Conservation (phyloP, 2,329 filamentous ascomycete species). For the Sporothrix sp. region DNA sequence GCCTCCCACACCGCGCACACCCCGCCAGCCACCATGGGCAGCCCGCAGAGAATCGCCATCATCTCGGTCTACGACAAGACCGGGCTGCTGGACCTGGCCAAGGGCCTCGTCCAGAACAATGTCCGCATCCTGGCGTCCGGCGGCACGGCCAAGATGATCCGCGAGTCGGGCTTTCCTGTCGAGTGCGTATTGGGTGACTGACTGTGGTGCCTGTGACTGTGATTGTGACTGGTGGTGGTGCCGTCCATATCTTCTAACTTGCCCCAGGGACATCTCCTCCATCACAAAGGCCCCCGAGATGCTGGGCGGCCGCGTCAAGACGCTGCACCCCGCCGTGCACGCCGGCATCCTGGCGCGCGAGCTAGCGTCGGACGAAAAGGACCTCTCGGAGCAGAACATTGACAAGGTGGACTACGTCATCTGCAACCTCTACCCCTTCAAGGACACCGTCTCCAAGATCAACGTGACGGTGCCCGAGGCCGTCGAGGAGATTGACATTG, state of each 20-base stretch:
- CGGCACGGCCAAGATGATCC: conserved; percentile 91
- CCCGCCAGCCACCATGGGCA: conserved; percentile 24
- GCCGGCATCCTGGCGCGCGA: conserved; percentile 88
- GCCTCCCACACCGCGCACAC: background rate
- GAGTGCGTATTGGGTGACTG: conserved; percentile 70
- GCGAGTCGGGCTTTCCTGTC: conserved; percentile 89
- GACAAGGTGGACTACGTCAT: conserved; percentile 92
- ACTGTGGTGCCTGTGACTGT: too few relatives aligned
- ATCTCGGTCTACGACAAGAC: conserved; percentile 99
- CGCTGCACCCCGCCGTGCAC: conserved; percentile 87
- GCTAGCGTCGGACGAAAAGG: conserved; percentile 91
- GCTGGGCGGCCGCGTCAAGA: conserved; percentile 72
- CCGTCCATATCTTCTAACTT: background rate
- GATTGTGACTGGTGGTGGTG: too few relatives aligned
- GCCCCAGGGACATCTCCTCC: conserved; percentile 79
- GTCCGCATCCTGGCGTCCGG: conserved; percentile 90
- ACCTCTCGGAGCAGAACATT: conserved; percentile 90
- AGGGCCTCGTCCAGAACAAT: conserved; percentile 80
- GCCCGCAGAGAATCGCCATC: conserved; percentile 62
- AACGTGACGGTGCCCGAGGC: conserved; percentile 95
- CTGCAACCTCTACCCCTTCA: conserved; percentile 99
- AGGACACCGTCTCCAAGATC: conserved; percentile 93
- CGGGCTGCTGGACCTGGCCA: conserved; percentile 82
- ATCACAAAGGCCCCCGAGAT: conserved; percentile 97
- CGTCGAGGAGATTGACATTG: conserved; percentile 98